phyloP scores from a whole-genome alignment of 306 rosid genomes.

The Pyrus communis region DNA sequence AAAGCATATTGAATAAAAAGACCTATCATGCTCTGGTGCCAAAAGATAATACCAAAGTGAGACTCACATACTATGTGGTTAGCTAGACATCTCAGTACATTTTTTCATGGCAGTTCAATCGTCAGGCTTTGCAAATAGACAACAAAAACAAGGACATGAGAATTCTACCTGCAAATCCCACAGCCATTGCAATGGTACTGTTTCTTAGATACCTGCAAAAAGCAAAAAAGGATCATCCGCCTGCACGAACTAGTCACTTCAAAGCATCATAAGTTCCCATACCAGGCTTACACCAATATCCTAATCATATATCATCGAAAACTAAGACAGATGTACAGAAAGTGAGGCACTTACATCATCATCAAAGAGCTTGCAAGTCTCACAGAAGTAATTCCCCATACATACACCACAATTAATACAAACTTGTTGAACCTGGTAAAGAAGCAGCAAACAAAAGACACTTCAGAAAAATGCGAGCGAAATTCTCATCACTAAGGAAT shows the following conservation, averaged over 20 bases:
- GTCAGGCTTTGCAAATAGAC: background rate
- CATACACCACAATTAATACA: conserved; percentile 82
- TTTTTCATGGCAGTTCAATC: background rate
- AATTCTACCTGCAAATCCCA: conserved; percentile 77
- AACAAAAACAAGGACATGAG: background rate
- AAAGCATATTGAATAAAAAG: background rate
- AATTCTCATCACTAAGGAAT: background rate
- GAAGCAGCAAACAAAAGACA: conserved; percentile 17
- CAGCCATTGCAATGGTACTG: conserved; percentile 87
- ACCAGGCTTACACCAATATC: background rate
- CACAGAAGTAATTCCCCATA: conserved; percentile 81
- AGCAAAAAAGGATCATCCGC: background rate
- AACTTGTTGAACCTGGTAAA: conserved; percentile 65
- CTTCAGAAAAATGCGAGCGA: background rate
- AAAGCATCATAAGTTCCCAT: background rate
- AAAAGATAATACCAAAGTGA: background rate
- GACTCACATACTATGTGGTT: background rate
- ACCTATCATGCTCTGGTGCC: background rate
- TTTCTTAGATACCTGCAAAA: conserved; percentile 57
- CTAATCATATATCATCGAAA: background rate
- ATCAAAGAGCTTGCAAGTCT: conserved; percentile 70
- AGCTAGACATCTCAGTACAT: background rate
- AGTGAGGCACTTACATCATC: conserved; percentile 59
- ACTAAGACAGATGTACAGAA: background rate
- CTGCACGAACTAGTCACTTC: background rate